A percentile compares a stretch with the other conserved stretches of the same genome.
phyloP scores from a whole-genome alignment of 192 early-diverging fungal genomes.

The Entomortierella lignicola region DNA sequence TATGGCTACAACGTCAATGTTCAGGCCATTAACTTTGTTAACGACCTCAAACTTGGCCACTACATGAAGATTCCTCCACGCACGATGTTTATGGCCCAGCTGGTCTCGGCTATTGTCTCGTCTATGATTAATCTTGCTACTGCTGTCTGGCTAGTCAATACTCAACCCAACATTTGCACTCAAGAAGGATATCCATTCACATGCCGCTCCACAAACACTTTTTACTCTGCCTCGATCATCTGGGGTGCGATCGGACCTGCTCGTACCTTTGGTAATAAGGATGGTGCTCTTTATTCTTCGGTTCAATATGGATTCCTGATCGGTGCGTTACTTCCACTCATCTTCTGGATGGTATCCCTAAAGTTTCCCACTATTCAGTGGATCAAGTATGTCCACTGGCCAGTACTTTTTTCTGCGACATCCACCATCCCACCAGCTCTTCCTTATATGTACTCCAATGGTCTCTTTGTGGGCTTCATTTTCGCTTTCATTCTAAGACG shows the following conservation, averaged over 20 bases:
- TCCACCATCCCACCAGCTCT: neutral
- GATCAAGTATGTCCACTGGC: slow-evolving; percentile 1
- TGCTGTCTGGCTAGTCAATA: neutral
- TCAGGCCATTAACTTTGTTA: neutral
- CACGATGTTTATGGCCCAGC: neutral
- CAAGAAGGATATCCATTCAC: neutral
- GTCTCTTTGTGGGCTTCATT: neutral
- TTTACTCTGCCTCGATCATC: neutral
- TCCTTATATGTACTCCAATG: neutral
- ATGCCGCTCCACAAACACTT: neutral
- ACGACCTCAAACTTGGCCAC: neutral
- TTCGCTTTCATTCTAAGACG: neutral
- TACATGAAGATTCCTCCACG: slow-evolving; percentile 4
- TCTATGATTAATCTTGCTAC: neutral
- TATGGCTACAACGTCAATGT: neutral
- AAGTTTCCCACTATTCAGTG: neutral
- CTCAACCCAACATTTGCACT: neutral
- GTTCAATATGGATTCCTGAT: neutral
- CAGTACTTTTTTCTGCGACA: neutral
- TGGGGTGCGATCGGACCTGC: slow-evolving; percentile 1
- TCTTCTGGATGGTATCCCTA: neutral
- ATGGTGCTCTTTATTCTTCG: neutral
- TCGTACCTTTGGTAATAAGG: neutral
- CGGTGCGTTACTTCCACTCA: neutral
- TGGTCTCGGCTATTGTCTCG: neutral